Base-by-base conservation (phyloP, 306 rosid species). In the Vigna reflexopilosa region DNA sequence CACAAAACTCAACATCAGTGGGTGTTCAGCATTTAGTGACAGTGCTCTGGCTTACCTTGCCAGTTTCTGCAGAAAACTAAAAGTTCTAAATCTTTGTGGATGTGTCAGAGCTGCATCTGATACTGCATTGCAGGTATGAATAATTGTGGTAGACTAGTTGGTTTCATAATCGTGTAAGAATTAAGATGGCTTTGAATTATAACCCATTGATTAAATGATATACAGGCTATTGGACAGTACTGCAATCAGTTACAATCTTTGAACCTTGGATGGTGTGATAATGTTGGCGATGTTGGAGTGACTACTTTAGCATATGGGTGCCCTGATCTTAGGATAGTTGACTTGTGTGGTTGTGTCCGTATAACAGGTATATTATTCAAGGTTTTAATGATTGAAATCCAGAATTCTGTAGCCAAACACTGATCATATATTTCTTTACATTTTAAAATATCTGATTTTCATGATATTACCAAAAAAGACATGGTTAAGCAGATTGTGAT, bases 241-340 rank as follows among this genome's bases (percentile, higher is more conserved):
- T 96, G 99, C 87, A 89, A 84, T 63, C 87, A 90, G 84, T 64
- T 96, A 82, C 97, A 96, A 72, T 81, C 76, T 68, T 78, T 96
- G 73, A 96, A 91, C 85, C 94, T 96, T 16, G 99, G 99, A 51
- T 96, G 99, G 99, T 96, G 99, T 20, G 97, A 93, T 2, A 75
- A 89, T 67, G 91, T 88, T 58, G 82, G 93, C 42, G 99, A 96
- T 71, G 91, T 72, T 61, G 99, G 99, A 78, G 99, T 96, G 32
- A 88, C 84, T 89, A 86, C 92, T 66, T 83, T 96, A 75, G 98
- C 98, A 3, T 19, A 81, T 44, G 98, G 99, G 19, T 96, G 99
- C 79, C 98, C 97, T 82, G 96, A 96, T 84, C 96, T 96, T 36
- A 81, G 94, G 80, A 84, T 59, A 47, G 81, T 93, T 16, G 92